Evolutionary conservation across 164 flowering plant species (phyloP).

Genomic region (Chimonanthus salicifolius): DNA sequence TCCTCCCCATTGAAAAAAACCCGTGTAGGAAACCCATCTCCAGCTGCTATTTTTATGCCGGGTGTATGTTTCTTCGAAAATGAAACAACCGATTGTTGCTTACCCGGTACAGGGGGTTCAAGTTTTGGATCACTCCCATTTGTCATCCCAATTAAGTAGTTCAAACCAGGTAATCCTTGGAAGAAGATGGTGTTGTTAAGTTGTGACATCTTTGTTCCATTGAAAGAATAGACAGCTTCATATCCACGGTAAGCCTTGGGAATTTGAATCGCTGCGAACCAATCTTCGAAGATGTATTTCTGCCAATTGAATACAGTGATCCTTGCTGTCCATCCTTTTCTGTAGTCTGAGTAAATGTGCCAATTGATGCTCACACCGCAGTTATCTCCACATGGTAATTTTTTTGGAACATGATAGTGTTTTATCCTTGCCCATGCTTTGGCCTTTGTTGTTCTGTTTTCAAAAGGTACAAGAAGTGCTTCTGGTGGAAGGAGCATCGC

Average conservation of each 20-base stretch:
- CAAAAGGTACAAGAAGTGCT: slow-evolving; percentile 68
- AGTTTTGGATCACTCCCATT: slow-evolving; percentile 45
- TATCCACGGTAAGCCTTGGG: slow-evolving; percentile 41
- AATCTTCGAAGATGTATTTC: slow-evolving; percentile 36
- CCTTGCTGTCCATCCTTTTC: slow-evolving; percentile 66
- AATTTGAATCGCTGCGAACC: slow-evolving; percentile 60
- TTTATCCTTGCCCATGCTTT: slow-evolving; percentile 55
- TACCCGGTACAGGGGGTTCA: slow-evolving; percentile 74
- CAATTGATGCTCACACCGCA: slow-evolving; percentile 81
- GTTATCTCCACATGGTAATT: slow-evolving; percentile 62
- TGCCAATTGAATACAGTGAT: slow-evolving; percentile 77
- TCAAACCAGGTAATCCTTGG: slow-evolving; percentile 62
- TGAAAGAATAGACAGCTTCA: slow-evolving; percentile 70
- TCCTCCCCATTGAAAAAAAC: slow-evolving; percentile 80
- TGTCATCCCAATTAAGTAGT: slow-evolving; percentile 40
- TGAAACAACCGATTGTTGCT: slow-evolving; percentile 75
- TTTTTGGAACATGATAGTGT: slow-evolving; percentile 31
- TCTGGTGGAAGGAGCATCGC: slow-evolving; percentile 65
- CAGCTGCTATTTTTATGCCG: slow-evolving; percentile 32
- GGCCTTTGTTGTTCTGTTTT: slow-evolving; percentile 47
- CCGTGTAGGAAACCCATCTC: slow-evolving; percentile 74
- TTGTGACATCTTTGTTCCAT: slow-evolving; percentile 46
- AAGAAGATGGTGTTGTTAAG: slow-evolving; percentile 55
- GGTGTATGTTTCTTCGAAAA: slow-evolving; percentile 50
- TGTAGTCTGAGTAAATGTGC: slow-evolving; percentile 60